Base-by-base conservation (phyloP, 2,329 filamentous ascomycete species). In the Aspergillus bombycis region DNA sequence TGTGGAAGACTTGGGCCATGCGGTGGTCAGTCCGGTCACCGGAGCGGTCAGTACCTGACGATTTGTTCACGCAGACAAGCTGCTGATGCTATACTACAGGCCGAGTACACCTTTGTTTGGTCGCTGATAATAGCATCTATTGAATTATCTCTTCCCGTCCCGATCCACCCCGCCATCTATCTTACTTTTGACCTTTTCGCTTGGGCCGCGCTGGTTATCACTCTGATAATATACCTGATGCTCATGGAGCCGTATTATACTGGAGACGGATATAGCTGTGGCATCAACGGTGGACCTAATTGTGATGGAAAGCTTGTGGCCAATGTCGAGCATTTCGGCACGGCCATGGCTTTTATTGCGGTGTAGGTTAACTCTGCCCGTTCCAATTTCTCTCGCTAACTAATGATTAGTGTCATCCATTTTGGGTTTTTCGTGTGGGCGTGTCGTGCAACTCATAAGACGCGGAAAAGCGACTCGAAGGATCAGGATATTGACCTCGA, bases 141-240 rank as follows among this genome's bases (percentile, higher is more conserved):
- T n/a, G 60, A 62, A 38, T 32, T 65, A 4, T 57, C 57, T 5
- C 38, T 56, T 2, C 57, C 43, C 5, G 28, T 45, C 16, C 53
- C 57, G 16, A 53, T 65, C 46, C 63, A 65, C n/a, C 63, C 60
- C 14, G 60, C 54, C 53, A 57, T 65, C 30, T 65, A 62, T n/a
- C 26, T 65, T 38, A 52, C 60, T 8, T 65, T 65, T 53, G 63
- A 65, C 19, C 23, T 62, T 21, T 34, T 56, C 43, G 63, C 63
- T 1, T 65, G 57, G 52, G 43, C 38, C 14, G 56, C 57, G 8
- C 19, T 61, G 6, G 23, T 61, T 9, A 54, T 43, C 14, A 43
- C 43, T 1, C 11, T 58, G n/a, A 38, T 45, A 14, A 7, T 60
- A 23, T 65, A 60, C 21, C 38, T 65, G 12, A 8, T 28, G 21